phyloP scores from a whole-genome alignment of 768 basidiomycete species.

The Suillus clintonianus region DNA sequence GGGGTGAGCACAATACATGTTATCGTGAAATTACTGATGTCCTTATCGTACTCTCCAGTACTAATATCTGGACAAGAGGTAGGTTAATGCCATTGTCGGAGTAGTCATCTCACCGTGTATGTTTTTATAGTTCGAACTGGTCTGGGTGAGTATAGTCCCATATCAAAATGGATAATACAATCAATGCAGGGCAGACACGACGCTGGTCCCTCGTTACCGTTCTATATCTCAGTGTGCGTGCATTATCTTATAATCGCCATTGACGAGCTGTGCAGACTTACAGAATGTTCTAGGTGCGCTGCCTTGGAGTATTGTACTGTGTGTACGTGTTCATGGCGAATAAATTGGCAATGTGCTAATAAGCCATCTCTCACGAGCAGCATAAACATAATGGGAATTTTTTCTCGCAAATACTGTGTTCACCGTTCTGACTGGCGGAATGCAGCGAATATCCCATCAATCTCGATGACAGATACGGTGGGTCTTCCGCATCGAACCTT shows the following conservation, averaged over 20 bases:
- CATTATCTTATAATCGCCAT: background rate
- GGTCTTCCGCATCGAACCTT: background rate
- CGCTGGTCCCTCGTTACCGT: background rate
- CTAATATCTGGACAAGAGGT: background rate
- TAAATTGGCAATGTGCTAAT: background rate
- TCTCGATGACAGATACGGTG: background rate
- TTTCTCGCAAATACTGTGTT: background rate
- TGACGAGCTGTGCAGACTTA: background rate
- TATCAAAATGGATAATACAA: background rate
- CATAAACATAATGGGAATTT: background rate
- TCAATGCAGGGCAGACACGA: background rate
- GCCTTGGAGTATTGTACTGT: background rate
- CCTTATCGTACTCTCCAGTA: background rate
- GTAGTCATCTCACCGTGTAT: background rate
- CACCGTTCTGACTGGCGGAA: background rate
- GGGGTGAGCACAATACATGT: background rate
- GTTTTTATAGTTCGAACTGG: background rate
- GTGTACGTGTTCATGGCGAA: background rate
- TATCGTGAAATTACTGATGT: background rate
- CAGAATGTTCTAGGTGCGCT: background rate
- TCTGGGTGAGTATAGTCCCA: background rate
- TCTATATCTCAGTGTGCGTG: background rate
- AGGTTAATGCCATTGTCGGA: background rate
- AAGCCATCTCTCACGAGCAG: background rate
- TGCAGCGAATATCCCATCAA: rapidly evolving